These are phyloP conservation scores for Solanum arcanum DNA, from an alignment of 257 asterid species.

Conservation along the genomic window DNA sequence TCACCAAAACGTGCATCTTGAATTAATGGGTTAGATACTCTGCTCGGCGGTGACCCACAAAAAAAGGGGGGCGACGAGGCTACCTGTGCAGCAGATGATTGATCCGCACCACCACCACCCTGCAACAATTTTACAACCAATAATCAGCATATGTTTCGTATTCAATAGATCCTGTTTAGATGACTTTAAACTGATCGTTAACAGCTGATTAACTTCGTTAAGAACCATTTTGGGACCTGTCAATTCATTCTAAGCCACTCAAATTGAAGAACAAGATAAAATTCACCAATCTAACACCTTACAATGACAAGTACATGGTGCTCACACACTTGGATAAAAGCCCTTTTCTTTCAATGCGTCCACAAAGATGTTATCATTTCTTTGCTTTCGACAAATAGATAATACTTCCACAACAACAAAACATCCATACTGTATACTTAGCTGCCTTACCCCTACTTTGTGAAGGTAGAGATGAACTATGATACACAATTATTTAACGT, in stretches of 20 bases:
- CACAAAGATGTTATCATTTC: neutral
- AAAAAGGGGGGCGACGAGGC: slow-evolving; percentile 99
- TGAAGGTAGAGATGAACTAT: too few relatives aligned
- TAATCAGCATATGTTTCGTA: neutral
- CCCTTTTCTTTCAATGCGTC: neutral
- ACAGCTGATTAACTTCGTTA: neutral
- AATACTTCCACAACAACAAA: neutral
- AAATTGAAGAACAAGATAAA: neutral
- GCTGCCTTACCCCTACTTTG: neutral
- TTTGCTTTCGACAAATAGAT: neutral
- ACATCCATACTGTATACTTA: neutral
- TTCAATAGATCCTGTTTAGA: neutral
- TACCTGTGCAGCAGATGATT: slow-evolving; percentile 34
- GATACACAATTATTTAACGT: neutral
- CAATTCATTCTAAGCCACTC: neutral
- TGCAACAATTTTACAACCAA: slow-evolving; percentile 7
- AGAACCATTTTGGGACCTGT: neutral
- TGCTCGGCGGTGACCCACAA: slow-evolving; percentile 98
- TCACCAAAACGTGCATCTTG: slow-evolving; percentile 80
- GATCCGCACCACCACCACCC: slow-evolving; percentile 57
- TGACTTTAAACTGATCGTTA: neutral
- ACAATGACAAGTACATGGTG: neutral
- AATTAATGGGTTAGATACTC: slow-evolving; percentile 98
- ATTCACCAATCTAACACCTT: neutral
- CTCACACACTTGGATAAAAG: neutral